Percentiles rank a stretch among this genome's conserved stretches.
phyloP scores from a whole-genome alignment of 225 moss, liverwort and hornwort species.

The Bryoerythrophyllum caledonicum region DNA sequence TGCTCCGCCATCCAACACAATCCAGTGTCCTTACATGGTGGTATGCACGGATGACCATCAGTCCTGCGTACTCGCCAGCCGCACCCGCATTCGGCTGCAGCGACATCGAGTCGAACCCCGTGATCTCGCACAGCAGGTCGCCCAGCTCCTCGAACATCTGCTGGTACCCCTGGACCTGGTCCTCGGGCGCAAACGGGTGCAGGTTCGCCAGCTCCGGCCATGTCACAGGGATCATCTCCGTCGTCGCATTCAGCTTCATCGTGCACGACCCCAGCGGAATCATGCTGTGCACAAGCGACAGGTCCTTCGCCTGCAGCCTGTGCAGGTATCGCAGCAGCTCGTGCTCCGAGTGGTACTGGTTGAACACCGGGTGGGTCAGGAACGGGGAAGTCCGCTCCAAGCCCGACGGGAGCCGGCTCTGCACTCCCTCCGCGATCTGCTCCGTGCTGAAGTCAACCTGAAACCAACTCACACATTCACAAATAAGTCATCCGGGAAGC shows the following conservation, averaged over 20 bases:
- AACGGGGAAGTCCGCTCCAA: conserved; percentile 72
- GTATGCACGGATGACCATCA: conserved; percentile 94
- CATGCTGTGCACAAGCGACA: conserved; percentile 97
- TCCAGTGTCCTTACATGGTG: conserved; percentile 57
- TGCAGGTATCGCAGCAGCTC: conserved; percentile 88
- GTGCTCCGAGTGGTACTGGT: conserved; percentile 93
- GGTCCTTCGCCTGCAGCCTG: conserved; percentile 87
- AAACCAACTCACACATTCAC: neutral
- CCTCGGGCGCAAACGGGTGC: conserved; percentile 88
- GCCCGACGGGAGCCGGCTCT: conserved; percentile 50
- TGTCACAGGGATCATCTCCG: conserved; percentile 94
- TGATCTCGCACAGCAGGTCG: conserved; percentile 84
- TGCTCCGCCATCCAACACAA: neutral
- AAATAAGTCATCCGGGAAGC: neutral
- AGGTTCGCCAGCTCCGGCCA: conserved; percentile 92
- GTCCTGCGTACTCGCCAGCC: conserved; percentile 91
- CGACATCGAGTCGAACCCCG: conserved; percentile 97
- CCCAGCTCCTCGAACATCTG: conserved; percentile 90
- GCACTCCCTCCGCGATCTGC: conserved; percentile 64
- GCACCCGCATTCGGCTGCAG: conserved; percentile 97
- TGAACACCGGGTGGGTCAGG: conserved; percentile 88
- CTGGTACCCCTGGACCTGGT: conserved; percentile 88
- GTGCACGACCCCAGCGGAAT: conserved; percentile 98
- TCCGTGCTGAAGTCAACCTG: conserved; percentile 90
- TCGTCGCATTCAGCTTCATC: conserved; percentile 94